Conservation (phyloP, 148 eudicot species). For the Rhododendron griersonianum region DNA sequence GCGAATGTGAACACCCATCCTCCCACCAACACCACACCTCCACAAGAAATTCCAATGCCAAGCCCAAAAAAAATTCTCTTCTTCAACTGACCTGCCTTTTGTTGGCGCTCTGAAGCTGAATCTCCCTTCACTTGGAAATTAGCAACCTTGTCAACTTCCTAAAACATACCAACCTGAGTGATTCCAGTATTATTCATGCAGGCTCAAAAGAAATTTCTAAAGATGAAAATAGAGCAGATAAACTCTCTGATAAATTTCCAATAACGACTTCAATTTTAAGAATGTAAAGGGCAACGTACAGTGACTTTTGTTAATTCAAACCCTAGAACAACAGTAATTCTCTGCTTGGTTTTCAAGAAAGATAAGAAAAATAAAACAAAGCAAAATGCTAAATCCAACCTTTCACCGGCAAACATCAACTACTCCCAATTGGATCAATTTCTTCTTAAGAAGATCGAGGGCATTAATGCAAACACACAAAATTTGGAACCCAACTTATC, state of each 20-base stretch:
- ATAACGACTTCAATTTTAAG: background rate
- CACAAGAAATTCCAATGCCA: slow-evolving; percentile 69
- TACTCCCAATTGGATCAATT: background rate
- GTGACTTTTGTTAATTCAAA: background rate
- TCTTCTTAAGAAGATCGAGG: background rate
- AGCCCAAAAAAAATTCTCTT: slow-evolving; percentile 77
- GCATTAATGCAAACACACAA: background rate
- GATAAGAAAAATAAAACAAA: background rate
- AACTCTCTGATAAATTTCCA: background rate
- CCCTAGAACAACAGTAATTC: background rate
- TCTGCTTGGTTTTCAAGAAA: background rate
- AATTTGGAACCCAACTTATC: background rate
- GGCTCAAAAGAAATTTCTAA: background rate
- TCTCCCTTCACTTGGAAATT: slow-evolving; percentile 30
- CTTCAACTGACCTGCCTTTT: slow-evolving; percentile 61
- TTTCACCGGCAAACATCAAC: background rate
- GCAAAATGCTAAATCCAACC: background rate
- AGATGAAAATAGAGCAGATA: background rate
- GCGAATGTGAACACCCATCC: slow-evolving; percentile 86
- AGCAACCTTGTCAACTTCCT: slow-evolving; percentile 43
- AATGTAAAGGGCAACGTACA: background rate
- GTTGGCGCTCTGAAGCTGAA: slow-evolving; percentile 31
- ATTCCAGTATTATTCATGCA: slow-evolving; percentile 14
- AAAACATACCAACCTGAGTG: slow-evolving; percentile 37
- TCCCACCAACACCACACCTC: slow-evolving; percentile 80